These are phyloP conservation scores for Alternaria ethzedia DNA, from an alignment of 2,329 filamentous ascomycete genomes.

Conservation along the genomic window DNA sequence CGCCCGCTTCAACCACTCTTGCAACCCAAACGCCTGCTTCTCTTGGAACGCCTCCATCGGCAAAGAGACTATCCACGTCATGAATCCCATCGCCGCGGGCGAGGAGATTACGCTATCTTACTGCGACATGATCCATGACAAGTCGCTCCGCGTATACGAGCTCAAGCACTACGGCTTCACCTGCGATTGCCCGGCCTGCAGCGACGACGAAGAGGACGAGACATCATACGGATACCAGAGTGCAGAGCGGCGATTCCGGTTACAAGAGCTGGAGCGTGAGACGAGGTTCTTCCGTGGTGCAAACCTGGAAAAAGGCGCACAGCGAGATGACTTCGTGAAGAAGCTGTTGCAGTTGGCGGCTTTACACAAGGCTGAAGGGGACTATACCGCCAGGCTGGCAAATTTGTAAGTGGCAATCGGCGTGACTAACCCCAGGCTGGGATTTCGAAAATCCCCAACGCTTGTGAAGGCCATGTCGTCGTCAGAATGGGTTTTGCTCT, in stretches of 20 bases:
- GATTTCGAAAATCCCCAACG: too few relatives aligned
- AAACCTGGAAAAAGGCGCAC: conserved; percentile 18
- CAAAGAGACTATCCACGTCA: conserved; percentile 44
- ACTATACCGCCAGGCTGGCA: conserved; percentile 31
- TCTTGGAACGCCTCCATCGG: conserved; percentile 40
- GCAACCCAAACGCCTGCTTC: conserved; percentile 50
- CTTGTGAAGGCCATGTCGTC: not conserved
- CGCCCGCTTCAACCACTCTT: conserved; percentile 52
- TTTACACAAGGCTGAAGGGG: conserved; percentile 35
- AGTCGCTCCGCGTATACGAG: conserved; percentile 36
- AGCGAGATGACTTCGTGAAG: conserved; percentile 18
- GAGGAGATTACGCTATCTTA: conserved; percentile 50
- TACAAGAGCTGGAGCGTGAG: conserved; percentile 45
- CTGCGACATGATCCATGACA: conserved; percentile 43
- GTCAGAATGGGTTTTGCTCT: not conserved
- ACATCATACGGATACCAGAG: conserved; percentile 34
- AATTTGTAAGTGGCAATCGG: conserved; percentile 27
- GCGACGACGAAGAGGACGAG: conserved; percentile 36
- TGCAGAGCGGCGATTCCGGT: conserved; percentile 36
- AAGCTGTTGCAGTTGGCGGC: conserved; percentile 38
- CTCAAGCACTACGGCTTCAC: conserved; percentile 47
- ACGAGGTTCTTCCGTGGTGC: conserved; percentile 23
- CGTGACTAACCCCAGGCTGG: not conserved
- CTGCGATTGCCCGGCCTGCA: conserved; percentile 49
- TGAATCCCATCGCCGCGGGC: conserved; percentile 41